Base-by-base conservation (phyloP, 2,329 filamentous ascomycete genomes). In the Colletotrichum tanaceti region DNA sequence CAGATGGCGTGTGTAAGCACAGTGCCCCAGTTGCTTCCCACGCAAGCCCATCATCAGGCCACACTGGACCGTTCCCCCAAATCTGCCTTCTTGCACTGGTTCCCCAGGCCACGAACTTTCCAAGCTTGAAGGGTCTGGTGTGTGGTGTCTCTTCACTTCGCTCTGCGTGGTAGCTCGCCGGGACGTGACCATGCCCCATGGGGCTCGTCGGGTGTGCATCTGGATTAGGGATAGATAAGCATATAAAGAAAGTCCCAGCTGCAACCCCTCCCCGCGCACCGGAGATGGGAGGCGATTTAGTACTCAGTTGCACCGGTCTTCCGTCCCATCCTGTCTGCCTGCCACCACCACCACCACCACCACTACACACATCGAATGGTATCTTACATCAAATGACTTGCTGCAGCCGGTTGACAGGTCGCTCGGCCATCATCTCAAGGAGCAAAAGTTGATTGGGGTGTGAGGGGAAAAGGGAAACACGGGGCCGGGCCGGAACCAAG, bases 401-500 rank as follows among this genome's bases (percentile, higher is more conserved):
- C 44, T 55, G 52, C 43, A 43, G n/a, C 18, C 43, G 58, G 44
- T 35, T 60, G 46, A 22, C 57, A 24, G 41, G 63, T 20, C 32
- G 41, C 32, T 32, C 57, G 20, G 38, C 47, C 41, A 57, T 35
- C 28, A 50, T 24, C 41, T 44, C 32, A 39, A 54, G 35, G 32
- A 39, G 55, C 5, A 11, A 43, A 35, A 20, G 47, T 38, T 55
- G 55, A 41, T 63, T 49, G 16, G 44, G 61, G 24, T 35, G 28
- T 54, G 24, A 41, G 28, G 22, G 61, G 35, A 22, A 11, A 28
- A 46, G 49, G 49, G 35, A 60, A 55, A 57, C 55, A 60, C 66
- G 66, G 62, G 58, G 63, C 66, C 66, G 66, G 50, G 24, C 55
- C 62, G 55, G 65, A 39, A 43, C 63, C 55, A 69, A 50, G 57